phyloP scores from a whole-genome alignment of 371 early-diverging fungal species.

The Mucor piriformis region DNA sequence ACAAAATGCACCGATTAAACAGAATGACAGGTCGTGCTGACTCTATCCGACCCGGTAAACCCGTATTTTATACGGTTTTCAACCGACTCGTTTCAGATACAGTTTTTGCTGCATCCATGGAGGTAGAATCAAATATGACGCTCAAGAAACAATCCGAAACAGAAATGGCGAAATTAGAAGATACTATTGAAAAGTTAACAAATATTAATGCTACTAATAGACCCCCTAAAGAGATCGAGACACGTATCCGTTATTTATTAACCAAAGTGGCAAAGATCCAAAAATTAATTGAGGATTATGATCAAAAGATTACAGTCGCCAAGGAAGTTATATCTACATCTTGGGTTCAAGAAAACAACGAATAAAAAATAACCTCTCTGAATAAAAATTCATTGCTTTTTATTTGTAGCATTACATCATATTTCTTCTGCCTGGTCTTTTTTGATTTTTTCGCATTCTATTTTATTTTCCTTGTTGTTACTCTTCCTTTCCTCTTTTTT shows the following conservation, averaged over 20 bases:
- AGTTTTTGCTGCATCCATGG: conserved; percentile 80
- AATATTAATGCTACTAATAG: conserved; percentile 42
- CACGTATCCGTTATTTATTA: conserved; percentile 60
- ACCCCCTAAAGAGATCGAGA: conserved; percentile 59
- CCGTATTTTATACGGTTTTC: conserved; percentile 82
- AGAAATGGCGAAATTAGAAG: conserved; percentile 71
- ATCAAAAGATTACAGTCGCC: conserved; percentile 48
- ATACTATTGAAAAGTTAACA: conserved; percentile 65
- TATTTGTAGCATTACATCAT: conserved; percentile 3
- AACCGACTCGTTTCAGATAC: conserved; percentile 66
- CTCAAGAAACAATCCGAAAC: conserved; percentile 69
- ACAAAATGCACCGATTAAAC: not conserved
- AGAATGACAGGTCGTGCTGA: conserved; percentile 69
- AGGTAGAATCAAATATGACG: conserved; percentile 69
- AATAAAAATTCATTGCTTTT: not conserved
- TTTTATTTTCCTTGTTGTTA: conserved; percentile 4
- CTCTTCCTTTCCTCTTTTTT: not conserved
- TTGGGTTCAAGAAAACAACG: conserved; percentile 27
- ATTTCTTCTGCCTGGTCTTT: not conserved
- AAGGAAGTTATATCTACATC: conserved; percentile 45
- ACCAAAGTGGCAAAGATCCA: conserved; percentile 56
- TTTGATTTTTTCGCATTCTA: not conserved
- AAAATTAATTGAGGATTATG: conserved; percentile 55
- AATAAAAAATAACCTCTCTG: conserved; percentile 4
- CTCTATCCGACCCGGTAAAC: conserved; percentile 78